Percentiles rank a stretch among this genome's conserved stretches.
These are phyloP conservation scores for Fonsecaea monophora DNA, from an alignment of 2,329 filamentous ascomycete genomes.

Conservation along the genomic window DNA sequence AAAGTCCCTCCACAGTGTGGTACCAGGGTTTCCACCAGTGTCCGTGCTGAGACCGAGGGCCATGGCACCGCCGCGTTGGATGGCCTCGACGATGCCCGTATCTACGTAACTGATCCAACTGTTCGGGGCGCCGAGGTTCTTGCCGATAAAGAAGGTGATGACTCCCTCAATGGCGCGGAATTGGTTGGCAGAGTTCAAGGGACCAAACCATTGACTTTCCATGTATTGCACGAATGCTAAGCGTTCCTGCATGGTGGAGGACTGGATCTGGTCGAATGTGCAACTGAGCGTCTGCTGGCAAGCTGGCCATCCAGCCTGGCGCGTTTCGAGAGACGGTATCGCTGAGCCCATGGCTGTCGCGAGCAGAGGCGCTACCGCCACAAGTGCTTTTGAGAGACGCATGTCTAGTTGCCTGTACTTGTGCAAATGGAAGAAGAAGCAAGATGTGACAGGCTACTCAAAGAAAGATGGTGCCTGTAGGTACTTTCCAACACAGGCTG, in stretches of 20 bases:
- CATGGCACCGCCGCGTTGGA: slow-evolving; percentile 24
- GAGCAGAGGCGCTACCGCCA: neutral
- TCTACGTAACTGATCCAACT: slow-evolving; percentile 40
- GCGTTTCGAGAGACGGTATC: slow-evolving; percentile 2
- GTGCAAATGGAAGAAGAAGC: neutral
- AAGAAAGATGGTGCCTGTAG: neutral
- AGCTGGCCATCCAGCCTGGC: slow-evolving; percentile 12
- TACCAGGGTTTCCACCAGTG: slow-evolving; percentile 24
- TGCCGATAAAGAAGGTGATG: slow-evolving; percentile 40
- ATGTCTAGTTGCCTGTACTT: neutral
- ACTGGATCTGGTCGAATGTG: slow-evolving; percentile 38
- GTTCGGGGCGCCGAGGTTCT: slow-evolving; percentile 33
- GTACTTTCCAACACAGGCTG: neutral
- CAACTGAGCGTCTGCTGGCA: slow-evolving; percentile 33
- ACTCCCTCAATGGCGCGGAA: slow-evolving; percentile 39
- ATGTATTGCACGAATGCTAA: slow-evolving; percentile 40
- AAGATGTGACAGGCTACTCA: neutral
- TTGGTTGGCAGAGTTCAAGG: slow-evolving; percentile 35
- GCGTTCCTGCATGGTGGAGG: slow-evolving; percentile 37
- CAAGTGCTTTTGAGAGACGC: neutral
- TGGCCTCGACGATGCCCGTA: slow-evolving; percentile 29
- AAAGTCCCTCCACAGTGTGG: slow-evolving; percentile 16
- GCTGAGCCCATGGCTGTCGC: neutral
- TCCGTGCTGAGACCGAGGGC: slow-evolving; percentile 22
- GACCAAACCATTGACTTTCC: slow-evolving; percentile 30